Conservation (phyloP, 2,329 filamentous ascomycete species). For the Aspergillus pseudoterreus region DNA sequence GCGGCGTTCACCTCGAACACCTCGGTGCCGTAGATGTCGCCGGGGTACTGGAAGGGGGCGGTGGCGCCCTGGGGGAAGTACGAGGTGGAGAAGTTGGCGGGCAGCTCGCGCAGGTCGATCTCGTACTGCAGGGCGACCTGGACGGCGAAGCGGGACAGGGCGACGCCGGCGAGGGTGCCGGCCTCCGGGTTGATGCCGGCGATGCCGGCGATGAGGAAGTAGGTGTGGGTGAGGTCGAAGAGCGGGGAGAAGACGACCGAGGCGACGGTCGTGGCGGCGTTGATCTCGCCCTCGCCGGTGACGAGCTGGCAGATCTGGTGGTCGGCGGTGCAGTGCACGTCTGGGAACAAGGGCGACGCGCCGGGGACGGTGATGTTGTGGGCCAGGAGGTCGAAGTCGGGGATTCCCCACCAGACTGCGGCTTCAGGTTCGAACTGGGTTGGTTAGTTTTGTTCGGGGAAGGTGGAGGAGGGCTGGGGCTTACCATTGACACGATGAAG, state of each 20-base stretch:
- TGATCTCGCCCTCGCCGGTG: slow-evolving; percentile 69
- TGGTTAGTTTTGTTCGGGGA: not conserved
- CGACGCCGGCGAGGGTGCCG: slow-evolving; percentile 63
- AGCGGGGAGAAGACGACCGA: slow-evolving; percentile 58
- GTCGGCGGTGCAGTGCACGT: slow-evolving; percentile 60
- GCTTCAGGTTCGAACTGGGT: slow-evolving; percentile 60
- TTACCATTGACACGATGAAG: slow-evolving; percentile 42
- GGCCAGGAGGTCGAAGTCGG: slow-evolving; percentile 54
- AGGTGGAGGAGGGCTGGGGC: not conserved
- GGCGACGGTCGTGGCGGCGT: slow-evolving; percentile 64
- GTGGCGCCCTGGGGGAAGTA: slow-evolving; percentile 64
- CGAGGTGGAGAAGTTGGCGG: slow-evolving; percentile 61
- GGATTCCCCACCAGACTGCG: slow-evolving; percentile 57
- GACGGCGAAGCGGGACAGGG: slow-evolving; percentile 65
- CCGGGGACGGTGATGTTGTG: slow-evolving; percentile 59
- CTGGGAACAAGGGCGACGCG: slow-evolving; percentile 62
- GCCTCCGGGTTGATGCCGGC: slow-evolving; percentile 69
- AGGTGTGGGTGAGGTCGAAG: slow-evolving; percentile 65
- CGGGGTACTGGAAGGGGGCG: slow-evolving; percentile 55
- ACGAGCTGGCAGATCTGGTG: slow-evolving; percentile 65
- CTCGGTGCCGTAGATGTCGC: slow-evolving; percentile 62
- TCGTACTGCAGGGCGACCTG: slow-evolving; percentile 75
- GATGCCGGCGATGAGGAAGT: slow-evolving; percentile 70
- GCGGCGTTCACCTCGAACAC: slow-evolving; percentile 64
- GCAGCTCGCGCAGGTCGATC: slow-evolving; percentile 67